These are phyloP conservation scores for Endocarpon pusillum DNA, from an alignment of 495 filamentous ascomycete genomes.

Conservation along the genomic window DNA sequence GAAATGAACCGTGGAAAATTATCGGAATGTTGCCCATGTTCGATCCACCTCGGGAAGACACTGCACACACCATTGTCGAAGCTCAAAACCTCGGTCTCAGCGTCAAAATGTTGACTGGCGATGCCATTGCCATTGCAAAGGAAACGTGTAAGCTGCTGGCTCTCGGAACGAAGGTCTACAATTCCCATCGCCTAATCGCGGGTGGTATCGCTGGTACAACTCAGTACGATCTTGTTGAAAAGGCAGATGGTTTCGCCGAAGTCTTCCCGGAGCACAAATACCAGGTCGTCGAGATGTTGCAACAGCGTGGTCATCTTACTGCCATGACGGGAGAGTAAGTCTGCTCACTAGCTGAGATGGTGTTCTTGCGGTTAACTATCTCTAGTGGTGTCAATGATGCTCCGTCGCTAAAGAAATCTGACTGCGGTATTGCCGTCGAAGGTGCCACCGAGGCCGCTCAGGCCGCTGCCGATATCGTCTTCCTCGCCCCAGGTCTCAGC, in stretches of 20 bases:
- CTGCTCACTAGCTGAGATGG: too few species aligned
- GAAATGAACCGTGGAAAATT: slow-evolving; percentile 48
- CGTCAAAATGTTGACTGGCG: slow-evolving; percentile 70
- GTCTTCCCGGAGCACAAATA: slow-evolving; percentile 68
- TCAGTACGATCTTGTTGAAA: slow-evolving; percentile 60
- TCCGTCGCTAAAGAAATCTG: slow-evolving; percentile 56
- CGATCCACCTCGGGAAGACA: slow-evolving; percentile 62
- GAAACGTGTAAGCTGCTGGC: slow-evolving; percentile 71
- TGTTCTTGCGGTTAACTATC: too few species aligned
- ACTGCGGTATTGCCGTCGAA: slow-evolving; percentile 65
- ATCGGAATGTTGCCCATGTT: slow-evolving; percentile 67
- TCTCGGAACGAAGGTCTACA: slow-evolving; percentile 62
- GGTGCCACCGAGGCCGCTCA: slow-evolving; percentile 62
- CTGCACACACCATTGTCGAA: slow-evolving; percentile 60
- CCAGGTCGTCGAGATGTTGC: slow-evolving; percentile 61
- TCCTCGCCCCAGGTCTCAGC: slow-evolving; percentile 60
- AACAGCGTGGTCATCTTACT: slow-evolving; percentile 57
- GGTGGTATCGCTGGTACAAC: slow-evolving; percentile 56
- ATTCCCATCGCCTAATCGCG: slow-evolving; percentile 57
- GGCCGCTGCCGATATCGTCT: slow-evolving; percentile 63
- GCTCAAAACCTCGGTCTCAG: slow-evolving; percentile 59
- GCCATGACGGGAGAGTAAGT: slow-evolving; percentile 67
- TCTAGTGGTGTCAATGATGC: slow-evolving; percentile 60
- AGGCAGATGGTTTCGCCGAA: slow-evolving; percentile 61
- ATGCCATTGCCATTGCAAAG: slow-evolving; percentile 63